phyloP scores from a whole-genome alignment of 108 stramenopile genomes.

The Pseudonitzschia multistriata region DNA sequence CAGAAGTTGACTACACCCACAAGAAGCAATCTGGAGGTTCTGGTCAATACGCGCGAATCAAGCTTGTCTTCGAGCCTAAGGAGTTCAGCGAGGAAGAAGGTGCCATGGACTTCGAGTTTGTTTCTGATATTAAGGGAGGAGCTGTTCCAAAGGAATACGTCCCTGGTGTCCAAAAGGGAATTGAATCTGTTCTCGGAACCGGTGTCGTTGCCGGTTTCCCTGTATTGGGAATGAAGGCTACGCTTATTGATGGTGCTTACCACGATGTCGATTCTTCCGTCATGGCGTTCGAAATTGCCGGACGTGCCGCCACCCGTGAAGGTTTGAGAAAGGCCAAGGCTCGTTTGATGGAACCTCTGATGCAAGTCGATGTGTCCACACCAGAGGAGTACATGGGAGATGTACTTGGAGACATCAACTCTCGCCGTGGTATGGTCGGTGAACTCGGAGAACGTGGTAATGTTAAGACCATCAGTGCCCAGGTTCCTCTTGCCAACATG shows the following conservation, averaged over 20 bases:
- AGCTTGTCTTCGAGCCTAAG: constrained; percentile 94
- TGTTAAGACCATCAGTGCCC: constrained; percentile 89
- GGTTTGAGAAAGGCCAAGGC: constrained; percentile 95
- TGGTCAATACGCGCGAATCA: constrained; percentile 96
- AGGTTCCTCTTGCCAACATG: constrained; percentile 97
- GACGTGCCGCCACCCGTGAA: constrained; percentile 90
- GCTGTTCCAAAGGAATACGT: constrained; percentile 97
- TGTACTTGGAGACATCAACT: constrained; percentile 96
- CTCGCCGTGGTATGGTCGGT: constrained; percentile 92
- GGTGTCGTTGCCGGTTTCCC: constrained; percentile 97
- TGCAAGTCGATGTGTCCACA: constrained; percentile 96
- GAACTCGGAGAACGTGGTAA: constrained; percentile 95
- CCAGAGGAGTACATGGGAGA: constrained; percentile 99
- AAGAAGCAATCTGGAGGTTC: constrained; percentile 99
- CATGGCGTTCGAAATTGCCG: constrained; percentile 93
- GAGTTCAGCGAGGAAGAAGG: constrained; percentile 85
- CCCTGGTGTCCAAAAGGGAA: constrained; percentile 97
- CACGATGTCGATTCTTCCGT: constrained; percentile 90
- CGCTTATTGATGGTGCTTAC: constrained; percentile 84
- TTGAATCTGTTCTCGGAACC: constrained; percentile 89
- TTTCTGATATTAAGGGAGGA: constrained; percentile 96
- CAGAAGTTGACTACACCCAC: constrained; percentile 97
- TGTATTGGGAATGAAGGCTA: constrained; percentile 95
- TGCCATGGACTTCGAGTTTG: constrained; percentile 92
- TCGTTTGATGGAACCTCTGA: constrained; percentile 97